Base-by-base conservation (phyloP, 306 rosid genomes). In the Lotus japonicus region DNA sequence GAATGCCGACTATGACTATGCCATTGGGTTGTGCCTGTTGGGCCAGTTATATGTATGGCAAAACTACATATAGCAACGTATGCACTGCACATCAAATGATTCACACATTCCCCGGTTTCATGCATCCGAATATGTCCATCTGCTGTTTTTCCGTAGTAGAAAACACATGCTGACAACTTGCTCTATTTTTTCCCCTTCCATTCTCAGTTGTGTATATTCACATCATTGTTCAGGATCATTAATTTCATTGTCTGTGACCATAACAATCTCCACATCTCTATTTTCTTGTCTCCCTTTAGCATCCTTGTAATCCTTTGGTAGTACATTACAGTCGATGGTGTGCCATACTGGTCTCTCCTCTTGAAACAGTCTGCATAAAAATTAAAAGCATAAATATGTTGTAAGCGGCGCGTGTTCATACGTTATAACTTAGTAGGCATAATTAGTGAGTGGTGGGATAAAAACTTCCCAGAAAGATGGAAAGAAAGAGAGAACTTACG, bases 291-390 rank as follows among this genome's bases (percentile, higher is more conserved):
- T 77, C 36, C 5, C 76, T 77, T 81, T 71, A 43, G 75, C 46
- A 80, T 77, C 86, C 82, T 78, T 81, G 83, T 79, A 68, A 67
- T 82, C 86, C 77, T 85, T 82, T 5, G 95, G 90, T 59, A 86
- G 88, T 43, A 18, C 83, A 54, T 90, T 88, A 63, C 99, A 94
- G 79, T 94, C 82, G 15, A 94, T 84, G 79, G 82, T 85, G 85
- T 85, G 83, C 95, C 91, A 86, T 11, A 94, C 86, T 0, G 95
- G 97, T 70, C 90, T 88, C 90, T 94, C 99, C 74, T 85, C 89
- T 79, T 86, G 96, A 82, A 90, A 94, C 84, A 88, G 80, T 56
- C 99, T 94, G 84, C 60, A 31, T 69, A 73, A 38, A 35, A 76
- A 57, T 63, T 50, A 15, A 48, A 21, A 48, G 28, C 49, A 68